Conservation (phyloP, 306 rosid genomes). For the Sicyos edulis region DNA sequence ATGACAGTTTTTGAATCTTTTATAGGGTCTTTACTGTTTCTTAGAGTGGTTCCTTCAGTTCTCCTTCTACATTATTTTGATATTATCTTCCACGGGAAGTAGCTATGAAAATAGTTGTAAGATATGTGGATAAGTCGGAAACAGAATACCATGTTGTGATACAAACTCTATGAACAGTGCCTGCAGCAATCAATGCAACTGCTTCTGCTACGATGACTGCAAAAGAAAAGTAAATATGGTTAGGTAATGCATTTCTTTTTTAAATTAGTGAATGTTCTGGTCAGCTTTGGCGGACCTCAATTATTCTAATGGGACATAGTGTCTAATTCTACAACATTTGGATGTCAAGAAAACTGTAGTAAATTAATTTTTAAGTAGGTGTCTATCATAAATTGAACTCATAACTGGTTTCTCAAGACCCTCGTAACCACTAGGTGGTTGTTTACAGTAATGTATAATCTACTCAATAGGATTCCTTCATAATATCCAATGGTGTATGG, state of each 20-base stretch:
- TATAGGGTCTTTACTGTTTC: not conserved
- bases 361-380: too few species aligned
- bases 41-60: slow-evolving; percentile 9
- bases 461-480: too few species aligned
- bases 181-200: slow-evolving; percentile 80
- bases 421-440: too few species aligned
- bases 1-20: not conserved
- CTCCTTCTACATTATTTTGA: not conserved
- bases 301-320: too few species aligned
- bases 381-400: too few species aligned
- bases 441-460: too few species aligned
- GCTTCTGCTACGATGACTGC: slow-evolving; percentile 69
- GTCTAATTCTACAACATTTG: too few species aligned
- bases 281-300: too few species aligned
- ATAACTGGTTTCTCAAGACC: too few species aligned
- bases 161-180: slow-evolving; percentile 85
- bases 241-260: not conserved
- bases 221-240: slow-evolving; percentile 5
- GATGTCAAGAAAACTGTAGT: too few species aligned
- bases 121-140: not conserved
- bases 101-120: not conserved
- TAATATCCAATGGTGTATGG: too few species aligned
- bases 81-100: not conserved
- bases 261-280: not conserved
- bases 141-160: slow-evolving; percentile 68